Conservation (phyloP, 805 yeast genomes). For the Diddensiella transvaalensis region DNA sequence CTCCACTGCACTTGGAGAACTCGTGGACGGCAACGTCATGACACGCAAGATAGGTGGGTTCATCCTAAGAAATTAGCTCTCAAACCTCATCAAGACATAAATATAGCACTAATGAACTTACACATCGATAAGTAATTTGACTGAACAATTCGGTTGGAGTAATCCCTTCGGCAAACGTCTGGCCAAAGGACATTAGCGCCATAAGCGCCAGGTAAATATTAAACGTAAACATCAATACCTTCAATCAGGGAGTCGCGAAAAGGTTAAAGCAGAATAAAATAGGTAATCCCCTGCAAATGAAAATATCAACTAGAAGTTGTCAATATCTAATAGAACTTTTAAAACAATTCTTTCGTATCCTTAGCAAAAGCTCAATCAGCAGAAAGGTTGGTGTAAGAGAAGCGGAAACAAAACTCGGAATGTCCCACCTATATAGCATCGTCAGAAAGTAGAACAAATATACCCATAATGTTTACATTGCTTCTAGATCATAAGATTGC, state of each 20-base stretch:
- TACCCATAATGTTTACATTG: not conserved
- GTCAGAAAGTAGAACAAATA: too few relatives aligned
- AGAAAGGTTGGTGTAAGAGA: not conserved
- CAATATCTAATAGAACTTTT: not conserved
- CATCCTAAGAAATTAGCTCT: slow-evolving; percentile 7
- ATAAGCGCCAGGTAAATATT: not conserved
- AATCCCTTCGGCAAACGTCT: not conserved
- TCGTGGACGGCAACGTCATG: slow-evolving; percentile 15
- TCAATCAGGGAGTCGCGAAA: not conserved
- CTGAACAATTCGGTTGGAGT: slow-evolving; percentile 1
- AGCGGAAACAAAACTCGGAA: not conserved
- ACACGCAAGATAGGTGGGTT: slow-evolving; percentile 19
- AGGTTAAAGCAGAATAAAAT: too few relatives aligned
- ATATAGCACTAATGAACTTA: not conserved
- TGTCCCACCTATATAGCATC: not conserved
- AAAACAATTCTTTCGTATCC: too few relatives aligned
- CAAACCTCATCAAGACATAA: not conserved
- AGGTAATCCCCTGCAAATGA: not conserved
- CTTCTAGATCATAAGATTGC: too few relatives aligned
- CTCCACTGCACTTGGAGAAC: slow-evolving; percentile 15
- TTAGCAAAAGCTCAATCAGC: too few relatives aligned
- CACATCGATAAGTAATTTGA: slow-evolving; percentile 6
- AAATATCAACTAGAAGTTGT: not conserved
- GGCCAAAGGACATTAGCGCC: not conserved
- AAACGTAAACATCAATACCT: not conserved